Base-by-base conservation (phyloP, 441 rosid species). In the Geranium incanum region DNA sequence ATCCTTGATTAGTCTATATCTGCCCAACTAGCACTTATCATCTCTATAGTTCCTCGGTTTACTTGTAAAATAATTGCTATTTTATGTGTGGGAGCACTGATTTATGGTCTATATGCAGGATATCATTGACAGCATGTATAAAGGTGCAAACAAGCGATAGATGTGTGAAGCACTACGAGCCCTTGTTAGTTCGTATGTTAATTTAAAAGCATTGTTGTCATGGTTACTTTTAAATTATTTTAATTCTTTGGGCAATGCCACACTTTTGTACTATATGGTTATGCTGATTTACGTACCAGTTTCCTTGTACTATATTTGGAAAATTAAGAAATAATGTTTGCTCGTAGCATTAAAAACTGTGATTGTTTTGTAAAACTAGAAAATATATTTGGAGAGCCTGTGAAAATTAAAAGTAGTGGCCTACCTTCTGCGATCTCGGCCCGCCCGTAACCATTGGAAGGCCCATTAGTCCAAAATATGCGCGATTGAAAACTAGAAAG, bases 61-160 rank as follows among this genome's bases (percentile, higher is more conserved):
- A 13, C 15, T 50, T n/a, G 16, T 5, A 57, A 5, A 57, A 15
- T 5, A 4, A 5, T 16, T n/a, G 21, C 0, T 16, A 15, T 4
- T 16, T 15, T 15, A 4, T 15, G 1, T 18, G n/a, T 50, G 59
- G 15, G n/a, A 50, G 15, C 59, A 13, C 28, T 18, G 28, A 37
- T 13, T 5, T 12, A 0, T 12, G 37, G n/a, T 16, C 71, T 45
- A 9, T 50, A 4, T 5, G 76, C 93, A 89, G 99, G 73, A 68
- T 67, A 80, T 80, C 66, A 85, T 95, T 6, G 89, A 92, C 81
- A 78, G 71, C 73, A 84, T 90, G 90, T 95, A 92, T 89, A 85
- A 90, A 82, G 74, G 81, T 69, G 79, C 74, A 52, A 79, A 72
- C 76, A 86, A 85, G 81, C 84, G 85, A 3, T 66, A 66, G 81